phyloP scores from a whole-genome alignment of 768 basidiomycete species.

The Boletales sp. region DNA sequence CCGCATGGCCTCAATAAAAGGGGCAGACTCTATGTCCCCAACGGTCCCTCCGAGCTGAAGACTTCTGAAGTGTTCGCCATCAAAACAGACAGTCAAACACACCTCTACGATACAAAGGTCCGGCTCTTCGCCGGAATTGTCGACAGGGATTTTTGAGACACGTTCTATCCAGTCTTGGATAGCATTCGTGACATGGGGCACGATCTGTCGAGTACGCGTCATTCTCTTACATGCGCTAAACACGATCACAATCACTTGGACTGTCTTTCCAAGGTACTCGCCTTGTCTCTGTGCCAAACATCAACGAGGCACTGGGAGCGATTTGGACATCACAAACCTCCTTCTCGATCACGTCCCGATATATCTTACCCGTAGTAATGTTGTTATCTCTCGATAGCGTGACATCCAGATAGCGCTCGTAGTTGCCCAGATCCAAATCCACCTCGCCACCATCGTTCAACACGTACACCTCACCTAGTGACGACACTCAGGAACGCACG shows the following conservation, averaged over 20 bases:
- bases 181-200: conserved; percentile 93
- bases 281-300: conserved; percentile 56
- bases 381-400: conserved; percentile 95
- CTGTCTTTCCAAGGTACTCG: conserved; percentile 94
- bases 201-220: conserved; percentile 52
- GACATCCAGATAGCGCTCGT: conserved; percentile 95
- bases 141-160: conserved; percentile 90
- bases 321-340: conserved; percentile 61
- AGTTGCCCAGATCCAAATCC: conserved; percentile 96
- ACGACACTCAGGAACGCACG: conserved; percentile 18
- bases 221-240: background rate
- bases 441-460: conserved; percentile 98
- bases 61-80: conserved; percentile 3
- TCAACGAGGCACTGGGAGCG: conserved; percentile 7
- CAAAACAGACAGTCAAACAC: conserved; percentile 13
- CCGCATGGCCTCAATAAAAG: conserved; percentile 98
- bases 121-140: conserved; percentile 88
- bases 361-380: conserved; percentile 98
- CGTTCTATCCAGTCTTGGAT: conserved; percentile 99
- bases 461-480: conserved; percentile 90
- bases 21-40: conserved; percentile 97
- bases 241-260: conserved; percentile 57
- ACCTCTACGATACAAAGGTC: conserved; percentile 99
- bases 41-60: conserved; percentile 94
- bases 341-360: conserved; percentile 92